phyloP scores from a whole-genome alignment of 805 yeast species.

The Saturnispora gosingensis region DNA sequence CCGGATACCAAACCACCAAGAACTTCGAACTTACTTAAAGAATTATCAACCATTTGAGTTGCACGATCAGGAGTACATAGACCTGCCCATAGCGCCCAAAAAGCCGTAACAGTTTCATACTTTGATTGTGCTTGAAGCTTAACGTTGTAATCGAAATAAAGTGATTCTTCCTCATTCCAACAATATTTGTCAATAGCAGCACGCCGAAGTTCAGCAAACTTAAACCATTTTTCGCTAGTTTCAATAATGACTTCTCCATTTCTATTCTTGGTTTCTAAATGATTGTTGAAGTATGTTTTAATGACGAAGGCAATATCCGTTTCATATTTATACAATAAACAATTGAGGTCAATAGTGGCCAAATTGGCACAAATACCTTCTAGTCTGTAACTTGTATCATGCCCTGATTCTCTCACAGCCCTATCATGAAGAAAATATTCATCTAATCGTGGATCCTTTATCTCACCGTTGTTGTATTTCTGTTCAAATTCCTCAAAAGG shows the following conservation, averaged over 20 bases:
- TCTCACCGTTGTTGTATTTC: conserved; percentile 55
- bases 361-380: conserved; percentile 84
- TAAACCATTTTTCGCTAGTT: conserved; percentile 48
- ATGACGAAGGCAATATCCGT: conserved; percentile 66
- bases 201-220: conserved; percentile 47
- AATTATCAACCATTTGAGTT: conserved; percentile 40
- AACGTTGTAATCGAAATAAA: conserved; percentile 79
- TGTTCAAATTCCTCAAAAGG: conserved; percentile 55
- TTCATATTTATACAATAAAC: conserved; percentile 84
- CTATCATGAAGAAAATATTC: conserved; percentile 85
- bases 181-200: conserved; percentile 51
- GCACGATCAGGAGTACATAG: conserved; percentile 65
- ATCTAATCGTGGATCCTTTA: conserved; percentile 75
- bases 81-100: conserved; percentile 90
- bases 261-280: conserved; percentile 25
- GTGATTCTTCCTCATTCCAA: conserved; percentile 76
- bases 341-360: conserved; percentile 85
- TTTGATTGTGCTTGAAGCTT: conserved; percentile 42
- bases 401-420: conserved; percentile 94
- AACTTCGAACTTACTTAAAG: conserved; percentile 66
- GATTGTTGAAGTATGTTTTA: conserved; percentile 44
- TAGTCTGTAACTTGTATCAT: conserved; percentile 84
- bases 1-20: conserved; percentile 88
- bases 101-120: conserved; percentile 80
- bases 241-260: conserved; percentile 34